Evolutionary conservation across 2,329 filamentous ascomycete genomes (phyloP), one percentile per base, ranked within the genome.

Genomic region (Fusarium sp.): DNA sequence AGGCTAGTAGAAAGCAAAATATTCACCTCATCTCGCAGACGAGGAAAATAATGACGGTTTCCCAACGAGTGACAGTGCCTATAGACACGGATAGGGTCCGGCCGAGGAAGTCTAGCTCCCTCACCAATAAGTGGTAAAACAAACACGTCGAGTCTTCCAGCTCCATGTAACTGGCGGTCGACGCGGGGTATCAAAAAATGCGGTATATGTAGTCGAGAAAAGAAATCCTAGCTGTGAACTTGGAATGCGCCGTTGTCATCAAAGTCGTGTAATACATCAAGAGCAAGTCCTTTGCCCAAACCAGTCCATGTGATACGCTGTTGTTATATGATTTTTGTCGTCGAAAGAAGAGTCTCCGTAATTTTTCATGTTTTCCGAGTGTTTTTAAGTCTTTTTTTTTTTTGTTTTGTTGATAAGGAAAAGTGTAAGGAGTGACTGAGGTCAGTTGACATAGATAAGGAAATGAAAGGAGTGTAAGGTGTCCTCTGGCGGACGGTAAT

Each of bases 371-470:
- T 68, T 75, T 73, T 70, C 41, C 44, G 33, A 46, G 17, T 74
- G 53, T 73, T 71, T 72, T 66, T 62, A 40, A 11, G 35, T 27
- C 13, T 14, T 61, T 70, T 52, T 39, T 19, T 25, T 1, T 23
- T 27, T 27, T 11, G 53, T 66, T 62, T 61, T 62, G 64, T 27
- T 58, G 35, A 44, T 44, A 75, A 78, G 72, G 70, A 77, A 78
- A 76, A 60, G 48, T 68, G 7, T 52, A 78, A 73, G 47, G 78
- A 79, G 58, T 53, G 78, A 78, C 78, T 75, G 56, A 51, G 70
- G 76, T 78, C 64, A 71, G 73, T 73, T 58, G 27, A 54, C 46
- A 62, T 39, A 50, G 17, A 19, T 27, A 67, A 72, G 59, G 56
- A 66, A 73, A 70, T 48, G 39, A 56, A 74, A 73, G 30, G 72